Evolutionary conservation across 495 filamentous ascomycete genomes (phyloP).

Genomic region (Penicillium roqueforti): DNA sequence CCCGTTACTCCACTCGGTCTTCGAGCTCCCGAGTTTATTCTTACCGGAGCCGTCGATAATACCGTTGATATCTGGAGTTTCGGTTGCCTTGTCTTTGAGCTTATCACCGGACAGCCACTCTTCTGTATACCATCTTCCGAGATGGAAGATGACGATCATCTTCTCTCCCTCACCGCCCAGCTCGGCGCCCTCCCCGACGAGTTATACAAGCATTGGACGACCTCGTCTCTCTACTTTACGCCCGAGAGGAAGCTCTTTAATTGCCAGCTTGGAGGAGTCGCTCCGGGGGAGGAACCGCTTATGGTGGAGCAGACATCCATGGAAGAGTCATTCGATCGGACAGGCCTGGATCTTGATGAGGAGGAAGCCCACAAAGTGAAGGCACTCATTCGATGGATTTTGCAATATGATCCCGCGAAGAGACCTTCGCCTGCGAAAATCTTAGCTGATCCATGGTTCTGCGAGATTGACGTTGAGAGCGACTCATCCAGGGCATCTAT

Average conservation of each 20-base stretch:
- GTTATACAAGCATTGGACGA: slow-evolving; percentile 26
- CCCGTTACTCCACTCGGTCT: slow-evolving; percentile 29
- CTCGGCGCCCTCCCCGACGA: slow-evolving; percentile 25
- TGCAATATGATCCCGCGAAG: slow-evolving; percentile 33
- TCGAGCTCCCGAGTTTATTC: slow-evolving; percentile 33
- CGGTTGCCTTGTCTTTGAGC: slow-evolving; percentile 37
- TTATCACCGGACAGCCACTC: slow-evolving; percentile 28
- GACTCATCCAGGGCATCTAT: background rate
- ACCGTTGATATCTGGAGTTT: slow-evolving; percentile 41
- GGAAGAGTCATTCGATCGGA: slow-evolving; percentile 28
- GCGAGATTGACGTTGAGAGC: slow-evolving; percentile 10
- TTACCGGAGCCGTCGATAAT: slow-evolving; percentile 21
- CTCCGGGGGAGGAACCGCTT: slow-evolving; percentile 10
- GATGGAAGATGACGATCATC: slow-evolving; percentile 20
- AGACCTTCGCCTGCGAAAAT: slow-evolving; percentile 27
- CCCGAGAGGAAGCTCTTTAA: slow-evolving; percentile 28
- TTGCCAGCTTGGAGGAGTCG: slow-evolving; percentile 18
- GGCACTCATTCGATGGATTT: slow-evolving; percentile 28
- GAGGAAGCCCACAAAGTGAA: slow-evolving; percentile 27
- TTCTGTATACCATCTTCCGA: slow-evolving; percentile 26
- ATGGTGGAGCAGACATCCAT: slow-evolving; percentile 15
- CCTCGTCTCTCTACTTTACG: slow-evolving; percentile 29
- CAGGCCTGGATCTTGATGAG: slow-evolving; percentile 22
- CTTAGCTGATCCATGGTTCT: slow-evolving; percentile 31
- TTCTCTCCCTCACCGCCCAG: slow-evolving; percentile 19